phyloP scores from a whole-genome alignment of 805 yeast genomes.

The Pichia scutulata region DNA sequence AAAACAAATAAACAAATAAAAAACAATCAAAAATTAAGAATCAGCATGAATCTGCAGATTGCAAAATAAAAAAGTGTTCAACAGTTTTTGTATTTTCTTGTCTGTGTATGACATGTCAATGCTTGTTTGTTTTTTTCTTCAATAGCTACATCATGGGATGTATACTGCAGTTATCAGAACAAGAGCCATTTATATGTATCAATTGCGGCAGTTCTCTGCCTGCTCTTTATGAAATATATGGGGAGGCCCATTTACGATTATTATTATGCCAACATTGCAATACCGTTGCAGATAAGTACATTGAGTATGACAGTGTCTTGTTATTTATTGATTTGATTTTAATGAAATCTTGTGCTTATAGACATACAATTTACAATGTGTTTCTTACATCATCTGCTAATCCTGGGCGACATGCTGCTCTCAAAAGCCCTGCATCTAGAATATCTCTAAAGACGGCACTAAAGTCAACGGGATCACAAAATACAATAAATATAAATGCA shows the following conservation, averaged over 20 bases:
- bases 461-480: not conserved
- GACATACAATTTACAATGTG: slow-evolving; percentile 78
- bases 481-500: not conserved
- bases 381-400: slow-evolving; percentile 17
- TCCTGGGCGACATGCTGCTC: not conserved
- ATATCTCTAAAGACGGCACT: not conserved
- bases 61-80: not conserved
- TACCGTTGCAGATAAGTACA: slow-evolving; percentile 77
- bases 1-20: not conserved
- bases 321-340: slow-evolving; percentile 77
- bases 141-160: not conserved
- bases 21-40: no score
- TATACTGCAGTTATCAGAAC: not conserved
- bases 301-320: slow-evolving; percentile 81
- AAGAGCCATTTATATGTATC: slow-evolving; percentile 45
- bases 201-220: slow-evolving; percentile 69
- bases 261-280: slow-evolving; percentile 70
- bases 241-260: slow-evolving; percentile 70
- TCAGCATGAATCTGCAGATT: not conserved
- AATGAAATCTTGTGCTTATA: slow-evolving; percentile 78
- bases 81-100: not conserved
- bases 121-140: no score
- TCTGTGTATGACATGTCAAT: no score
- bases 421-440: not conserved
- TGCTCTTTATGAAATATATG: slow-evolving; percentile 62